phyloP scores from a whole-genome alignment of 441 rosid genomes.

The Pelargonium hybrid region DNA sequence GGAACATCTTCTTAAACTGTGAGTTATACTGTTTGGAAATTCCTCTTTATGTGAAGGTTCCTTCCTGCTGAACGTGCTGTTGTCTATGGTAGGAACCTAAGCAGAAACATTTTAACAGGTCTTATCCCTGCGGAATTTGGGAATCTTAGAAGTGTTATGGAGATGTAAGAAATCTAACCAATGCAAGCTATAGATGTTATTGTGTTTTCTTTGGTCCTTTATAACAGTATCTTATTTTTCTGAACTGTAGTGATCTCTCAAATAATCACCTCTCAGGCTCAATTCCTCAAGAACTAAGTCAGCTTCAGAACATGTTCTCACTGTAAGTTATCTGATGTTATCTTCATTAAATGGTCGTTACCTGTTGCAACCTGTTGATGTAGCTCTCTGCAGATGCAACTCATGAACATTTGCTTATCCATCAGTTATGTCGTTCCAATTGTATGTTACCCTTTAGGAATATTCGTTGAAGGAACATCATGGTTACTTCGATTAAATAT shows the following conservation, averaged over 20 bases:
- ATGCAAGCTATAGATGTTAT: not conserved
- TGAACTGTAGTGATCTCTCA: slow-evolving; percentile 68
- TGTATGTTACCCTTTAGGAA: too few relatives aligned
- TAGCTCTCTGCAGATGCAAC: not conserved
- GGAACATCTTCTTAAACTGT: slow-evolving; percentile 72
- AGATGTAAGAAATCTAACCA: slow-evolving; percentile 46
- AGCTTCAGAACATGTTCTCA: slow-evolving; percentile 60
- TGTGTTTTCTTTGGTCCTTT: slow-evolving; percentile 1
- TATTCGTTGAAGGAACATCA: too few relatives aligned
- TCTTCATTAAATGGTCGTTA: not conserved
- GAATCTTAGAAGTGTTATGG: slow-evolving; percentile 77
- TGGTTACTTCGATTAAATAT: too few relatives aligned
- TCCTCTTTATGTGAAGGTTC: not conserved
- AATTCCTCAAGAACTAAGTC: slow-evolving; percentile 76
- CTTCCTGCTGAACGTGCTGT: slow-evolving; percentile 10
- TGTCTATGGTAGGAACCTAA: slow-evolving; percentile 50
- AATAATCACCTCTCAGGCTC: slow-evolving; percentile 65
- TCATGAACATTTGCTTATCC: not conserved
- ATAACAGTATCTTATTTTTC: slow-evolving; percentile 18
- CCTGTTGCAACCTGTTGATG: not conserved
- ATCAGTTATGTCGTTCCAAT: not conserved
- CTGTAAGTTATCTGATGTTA: slow-evolving; percentile 39
- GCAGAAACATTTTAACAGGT: slow-evolving; percentile 66
- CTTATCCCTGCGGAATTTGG: slow-evolving; percentile 76
- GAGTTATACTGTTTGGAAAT: slow-evolving; percentile 19